Conservation (phyloP, 257 asterid species). For the Lithospermum erythrorhizon region DNA sequence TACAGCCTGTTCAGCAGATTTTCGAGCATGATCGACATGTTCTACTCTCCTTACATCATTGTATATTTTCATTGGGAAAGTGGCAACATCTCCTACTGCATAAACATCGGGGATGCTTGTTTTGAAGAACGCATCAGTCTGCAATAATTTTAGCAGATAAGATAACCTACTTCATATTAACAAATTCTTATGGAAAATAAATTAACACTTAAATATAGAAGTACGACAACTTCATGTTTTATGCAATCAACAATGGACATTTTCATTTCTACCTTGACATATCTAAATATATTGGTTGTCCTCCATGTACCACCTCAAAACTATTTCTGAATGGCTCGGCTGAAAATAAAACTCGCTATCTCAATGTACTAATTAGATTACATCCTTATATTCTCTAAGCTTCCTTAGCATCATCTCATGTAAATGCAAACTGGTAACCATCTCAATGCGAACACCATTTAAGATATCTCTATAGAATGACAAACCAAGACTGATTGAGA, state of each 20-base stretch:
- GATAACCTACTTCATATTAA: no score
- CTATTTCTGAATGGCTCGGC: no score
- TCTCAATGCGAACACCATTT: neutral
- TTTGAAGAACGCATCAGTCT: conserved; percentile 74
- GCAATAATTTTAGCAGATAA: conserved; percentile 19
- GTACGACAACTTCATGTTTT: no score
- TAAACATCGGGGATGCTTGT: conserved; percentile 57
- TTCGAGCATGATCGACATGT: conserved; percentile 79
- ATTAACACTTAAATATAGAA: no score
- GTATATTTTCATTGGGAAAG: conserved; percentile 68
- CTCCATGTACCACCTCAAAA: no score
- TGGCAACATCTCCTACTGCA: conserved; percentile 85
- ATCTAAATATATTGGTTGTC: no score
- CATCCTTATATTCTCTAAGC: neutral
- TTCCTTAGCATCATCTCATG: neutral
- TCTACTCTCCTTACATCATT: conserved; percentile 67
- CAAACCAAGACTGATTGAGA: neutral
- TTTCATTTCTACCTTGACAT: no score
- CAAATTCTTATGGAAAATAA: neutral
- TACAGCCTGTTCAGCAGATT: conserved; percentile 83
- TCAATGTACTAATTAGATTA: neutral
- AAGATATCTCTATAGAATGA: neutral
- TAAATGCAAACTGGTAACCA: neutral
- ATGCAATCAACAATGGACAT: no score
- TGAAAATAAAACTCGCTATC: no score